Percentiles rank a stretch among this genome's conserved stretches.
Conservation (phyloP, 1,139 yeast genomes). For the Chernovozyma sophiae-reginae region DNA sequence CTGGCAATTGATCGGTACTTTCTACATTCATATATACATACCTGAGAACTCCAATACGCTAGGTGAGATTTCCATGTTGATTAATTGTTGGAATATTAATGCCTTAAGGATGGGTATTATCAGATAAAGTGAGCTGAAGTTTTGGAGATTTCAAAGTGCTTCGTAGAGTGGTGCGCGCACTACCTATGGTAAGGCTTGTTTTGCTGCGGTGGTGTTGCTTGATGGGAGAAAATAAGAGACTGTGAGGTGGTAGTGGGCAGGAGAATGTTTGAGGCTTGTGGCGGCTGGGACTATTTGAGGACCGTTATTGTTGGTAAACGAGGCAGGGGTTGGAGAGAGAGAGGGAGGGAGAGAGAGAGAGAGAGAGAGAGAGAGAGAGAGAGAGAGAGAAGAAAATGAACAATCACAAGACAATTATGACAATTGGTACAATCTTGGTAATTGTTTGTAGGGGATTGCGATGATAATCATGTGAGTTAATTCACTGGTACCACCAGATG, state of each 20-base stretch:
- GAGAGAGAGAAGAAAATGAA: too few relatives aligned
- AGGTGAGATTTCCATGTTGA: slow-evolving; percentile 59
- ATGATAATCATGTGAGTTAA: too few relatives aligned
- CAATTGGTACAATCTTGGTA: too few relatives aligned
- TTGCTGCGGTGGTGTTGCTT: neutral
- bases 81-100: neutral
- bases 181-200: neutral
- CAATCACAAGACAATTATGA: too few relatives aligned
- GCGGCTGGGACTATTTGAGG: neutral
- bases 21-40: slow-evolving; percentile 35
- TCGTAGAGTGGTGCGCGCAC: neutral
- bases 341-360: neutral
- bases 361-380: neutral
- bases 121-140: neutral
- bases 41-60: slow-evolving; percentile 65
- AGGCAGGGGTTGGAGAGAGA: neutral
- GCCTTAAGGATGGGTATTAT: neutral
- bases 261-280: neutral
- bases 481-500: too few relatives aligned
- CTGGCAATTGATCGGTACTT: too few relatives aligned
- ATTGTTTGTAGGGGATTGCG: too few relatives aligned
- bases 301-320: neutral
- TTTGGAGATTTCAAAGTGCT: too few relatives aligned
- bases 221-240: too few relatives aligned
- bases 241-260: neutral